A percentile compares a stretch with the other conserved stretches of the same genome.
phyloP scores from a whole-genome alignment of 2,329 filamentous ascomycete genomes.

The Curvularia lunata region DNA sequence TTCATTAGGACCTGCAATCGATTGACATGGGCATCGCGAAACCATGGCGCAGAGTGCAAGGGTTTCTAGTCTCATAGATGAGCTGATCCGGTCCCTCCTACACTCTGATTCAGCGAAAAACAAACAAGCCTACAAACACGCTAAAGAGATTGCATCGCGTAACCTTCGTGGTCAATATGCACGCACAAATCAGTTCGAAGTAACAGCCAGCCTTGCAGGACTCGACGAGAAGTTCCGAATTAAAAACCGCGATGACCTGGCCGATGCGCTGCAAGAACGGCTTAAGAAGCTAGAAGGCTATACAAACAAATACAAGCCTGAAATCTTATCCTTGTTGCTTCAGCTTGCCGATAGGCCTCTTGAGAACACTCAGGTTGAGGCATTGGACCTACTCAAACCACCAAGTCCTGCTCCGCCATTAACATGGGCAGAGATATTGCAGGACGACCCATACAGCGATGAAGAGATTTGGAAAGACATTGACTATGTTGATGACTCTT shows the following conservation, averaged over 20 bases:
- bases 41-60: slow-evolving; percentile 74
- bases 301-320: slow-evolving; percentile 73
- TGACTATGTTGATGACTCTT: slow-evolving; percentile 69
- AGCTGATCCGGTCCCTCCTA: slow-evolving; percentile 71
- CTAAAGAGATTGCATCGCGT: slow-evolving; percentile 49
- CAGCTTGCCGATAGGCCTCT: slow-evolving; percentile 82
- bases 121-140: slow-evolving; percentile 45
- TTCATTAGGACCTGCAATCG: background rate
- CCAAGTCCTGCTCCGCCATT: slow-evolving; percentile 59
- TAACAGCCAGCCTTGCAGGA: slow-evolving; percentile 50
- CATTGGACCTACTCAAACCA: slow-evolving; percentile 64
- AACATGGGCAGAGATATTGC: slow-evolving; percentile 80
- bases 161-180: slow-evolving; percentile 51
- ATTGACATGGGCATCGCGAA: slow-evolving; percentile 11
- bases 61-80: slow-evolving; percentile 69
- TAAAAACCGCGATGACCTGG: slow-evolving; percentile 77
- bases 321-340: slow-evolving; percentile 78
- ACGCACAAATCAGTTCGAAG: slow-evolving; percentile 58
- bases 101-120: slow-evolving; percentile 51
- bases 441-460: slow-evolving; percentile 75
- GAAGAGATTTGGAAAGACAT: slow-evolving; percentile 73
- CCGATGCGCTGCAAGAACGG: slow-evolving; percentile 68
- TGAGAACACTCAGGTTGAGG: slow-evolving; percentile 69
- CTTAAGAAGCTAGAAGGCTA: slow-evolving; percentile 64
- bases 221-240: slow-evolving; percentile 87